phyloP scores from a whole-genome alignment of 768 basidiomycete species.

The Suillus clintonianus region DNA sequence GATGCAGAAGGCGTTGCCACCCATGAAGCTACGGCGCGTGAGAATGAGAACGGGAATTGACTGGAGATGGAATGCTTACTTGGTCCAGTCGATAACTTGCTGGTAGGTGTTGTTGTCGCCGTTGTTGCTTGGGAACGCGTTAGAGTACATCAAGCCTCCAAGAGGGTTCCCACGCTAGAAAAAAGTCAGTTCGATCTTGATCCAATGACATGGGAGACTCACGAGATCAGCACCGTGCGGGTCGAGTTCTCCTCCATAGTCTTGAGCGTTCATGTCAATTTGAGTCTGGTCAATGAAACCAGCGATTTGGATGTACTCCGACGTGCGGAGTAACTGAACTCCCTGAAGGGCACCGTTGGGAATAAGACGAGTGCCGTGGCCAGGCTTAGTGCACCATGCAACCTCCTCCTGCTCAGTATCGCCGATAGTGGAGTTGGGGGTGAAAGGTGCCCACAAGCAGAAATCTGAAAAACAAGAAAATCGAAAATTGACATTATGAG shows the following conservation, averaged over 20 bases:
- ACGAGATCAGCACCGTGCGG: constrained; percentile 71
- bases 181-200: constrained; percentile 14
- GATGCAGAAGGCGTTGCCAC: constrained; percentile 61
- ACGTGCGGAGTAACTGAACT: constrained; percentile 62
- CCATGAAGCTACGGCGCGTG: constrained; percentile 62
- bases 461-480: constrained; percentile 49
- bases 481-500: constrained; percentile 26
- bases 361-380: constrained; percentile 71
- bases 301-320: constrained; percentile 57
- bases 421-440: constrained; percentile 53
- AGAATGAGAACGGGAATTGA: not conserved
- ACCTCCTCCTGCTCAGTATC: constrained; percentile 70
- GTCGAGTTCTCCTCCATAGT: constrained; percentile 79
- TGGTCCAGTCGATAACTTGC: constrained; percentile 70
- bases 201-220: not conserved
- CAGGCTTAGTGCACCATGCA: constrained; percentile 70
- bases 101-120: constrained; percentile 41
- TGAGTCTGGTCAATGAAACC: constrained; percentile 67
- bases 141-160: constrained; percentile 71
- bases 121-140: constrained; percentile 44
- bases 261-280: constrained; percentile 52
- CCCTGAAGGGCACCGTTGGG: constrained; percentile 63
- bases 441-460: constrained; percentile 64
- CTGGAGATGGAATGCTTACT: constrained; percentile 36
- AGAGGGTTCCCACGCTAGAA: constrained; percentile 77